Percentiles rank a stretch among this genome's conserved stretches.
These are phyloP conservation scores for Pseudisothecium myosuroides DNA, from an alignment of 225 moss, liverwort and hornwort species.

Conservation along the genomic window DNA sequence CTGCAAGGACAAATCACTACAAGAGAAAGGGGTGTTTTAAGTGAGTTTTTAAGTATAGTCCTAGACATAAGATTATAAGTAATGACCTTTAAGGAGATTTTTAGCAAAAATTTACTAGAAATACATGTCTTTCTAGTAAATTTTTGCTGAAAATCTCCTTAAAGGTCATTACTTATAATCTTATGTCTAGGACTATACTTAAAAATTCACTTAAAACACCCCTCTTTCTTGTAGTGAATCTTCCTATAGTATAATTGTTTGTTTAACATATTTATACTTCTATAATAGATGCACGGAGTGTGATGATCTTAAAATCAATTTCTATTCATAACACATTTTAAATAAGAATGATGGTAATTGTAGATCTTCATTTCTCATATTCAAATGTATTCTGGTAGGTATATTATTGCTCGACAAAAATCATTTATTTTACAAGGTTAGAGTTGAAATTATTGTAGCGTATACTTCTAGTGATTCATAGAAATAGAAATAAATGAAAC, in stretches of 20 bases:
- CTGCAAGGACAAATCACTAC: neutral
- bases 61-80: no score
- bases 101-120: no score
- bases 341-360: neutral
- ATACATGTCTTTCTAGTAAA: no score
- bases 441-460: neutral
- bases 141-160: no score
- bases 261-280: no score
- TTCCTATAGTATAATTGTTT: neutral
- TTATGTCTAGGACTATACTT: no score
- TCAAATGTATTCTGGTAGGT: neutral
- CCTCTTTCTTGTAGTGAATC: no score
- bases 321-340: rapidly evolving
- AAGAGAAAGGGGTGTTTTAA: no score
- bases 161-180: no score
- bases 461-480: neutral
- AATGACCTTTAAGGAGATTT: no score
- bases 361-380: neutral
- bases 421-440: neutral
- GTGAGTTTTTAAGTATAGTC: no score
- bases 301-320: neutral
- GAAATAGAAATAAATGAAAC: neutral
- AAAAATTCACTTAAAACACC: no score
- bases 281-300: neutral
- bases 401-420: neutral